Percentiles rank a stretch among this genome's conserved stretches.
Evolutionary conservation across 2,329 filamentous ascomycete species (phyloP).

Genomic region (Ascochyta koolunga): DNA sequence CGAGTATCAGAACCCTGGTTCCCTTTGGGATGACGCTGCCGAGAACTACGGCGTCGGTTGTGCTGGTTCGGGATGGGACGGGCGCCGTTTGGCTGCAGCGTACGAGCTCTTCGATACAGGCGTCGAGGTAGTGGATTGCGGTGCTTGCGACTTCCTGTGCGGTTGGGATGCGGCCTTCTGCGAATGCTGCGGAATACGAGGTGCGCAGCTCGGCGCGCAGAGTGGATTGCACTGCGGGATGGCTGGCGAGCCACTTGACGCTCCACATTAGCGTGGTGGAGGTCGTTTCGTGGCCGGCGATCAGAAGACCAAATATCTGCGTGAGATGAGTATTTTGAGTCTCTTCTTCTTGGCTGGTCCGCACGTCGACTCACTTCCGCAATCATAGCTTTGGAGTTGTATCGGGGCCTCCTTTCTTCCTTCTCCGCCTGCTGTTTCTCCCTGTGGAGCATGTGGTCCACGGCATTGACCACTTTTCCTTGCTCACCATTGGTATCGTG

Average conservation of each 20-base stretch:
- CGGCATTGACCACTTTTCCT: constrained; percentile 5
- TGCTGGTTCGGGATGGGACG: constrained; percentile 37
- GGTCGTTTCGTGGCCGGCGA: constrained; percentile 57
- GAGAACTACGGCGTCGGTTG: constrained; percentile 49
- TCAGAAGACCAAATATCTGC: constrained; percentile 43
- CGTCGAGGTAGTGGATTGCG: constrained; percentile 52
- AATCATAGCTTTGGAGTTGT: constrained; percentile 11
- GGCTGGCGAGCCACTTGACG: constrained; percentile 48
- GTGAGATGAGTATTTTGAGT: neutral
- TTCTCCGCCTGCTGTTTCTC: constrained; percentile 14
- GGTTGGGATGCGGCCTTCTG: constrained; percentile 29
- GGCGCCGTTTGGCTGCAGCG: constrained; percentile 39
- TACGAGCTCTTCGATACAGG: constrained; percentile 49
- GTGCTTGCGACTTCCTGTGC: constrained; percentile 40
- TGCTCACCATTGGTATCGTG: constrained; percentile 1
- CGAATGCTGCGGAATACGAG: constrained; percentile 30
- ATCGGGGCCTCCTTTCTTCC: constrained; percentile 4
- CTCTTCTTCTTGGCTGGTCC: too few species aligned
- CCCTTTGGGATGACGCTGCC: constrained; percentile 51
- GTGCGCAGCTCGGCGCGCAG: constrained; percentile 41
- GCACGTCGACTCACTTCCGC: constrained; percentile 8
- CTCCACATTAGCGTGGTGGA: constrained; percentile 51
- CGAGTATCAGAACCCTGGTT: constrained; percentile 42
- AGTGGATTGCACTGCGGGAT: constrained; percentile 44
- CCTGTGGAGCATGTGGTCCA: constrained; percentile 21